Percentiles rank a stretch among this genome's conserved stretches.
Evolutionary conservation across 768 basidiomycete genomes (phyloP).

Genomic region (Basidioascus undulatus): DNA sequence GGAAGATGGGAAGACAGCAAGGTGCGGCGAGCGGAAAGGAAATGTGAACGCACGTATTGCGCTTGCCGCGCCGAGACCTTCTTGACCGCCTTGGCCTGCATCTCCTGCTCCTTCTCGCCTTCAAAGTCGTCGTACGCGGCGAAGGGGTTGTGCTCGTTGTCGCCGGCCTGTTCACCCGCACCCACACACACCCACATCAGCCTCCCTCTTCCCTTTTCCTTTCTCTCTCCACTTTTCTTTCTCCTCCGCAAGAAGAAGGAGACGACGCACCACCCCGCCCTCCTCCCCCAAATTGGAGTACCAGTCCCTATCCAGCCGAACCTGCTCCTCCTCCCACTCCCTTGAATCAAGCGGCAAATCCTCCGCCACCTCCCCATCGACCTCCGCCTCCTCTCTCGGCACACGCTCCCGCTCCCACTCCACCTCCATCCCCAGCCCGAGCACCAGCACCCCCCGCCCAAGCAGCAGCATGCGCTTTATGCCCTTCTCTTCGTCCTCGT

Average conservation of each 20-base stretch:
- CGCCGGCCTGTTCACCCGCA: conserved; percentile 24
- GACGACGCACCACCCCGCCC: conserved; percentile 34
- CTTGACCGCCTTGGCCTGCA: conserved; percentile 24
- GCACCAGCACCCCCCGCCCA: conserved; percentile 29
- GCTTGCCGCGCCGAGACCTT: conserved; percentile 84
- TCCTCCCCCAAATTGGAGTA: conserved; percentile 72
- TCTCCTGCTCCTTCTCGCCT: conserved; percentile 17
- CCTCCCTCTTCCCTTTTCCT: neutral
- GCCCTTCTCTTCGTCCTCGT: conserved; percentile 50
- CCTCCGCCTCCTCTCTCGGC: conserved; percentile 8
- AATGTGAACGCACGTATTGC: conserved; percentile 50
- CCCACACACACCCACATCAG: neutral
- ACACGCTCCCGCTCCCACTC: no score
- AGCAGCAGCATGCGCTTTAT: conserved; percentile 44
- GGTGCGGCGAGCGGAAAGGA: neutral
- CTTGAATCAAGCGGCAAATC: conserved; percentile 42
- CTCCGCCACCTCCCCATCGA: conserved; percentile 10
- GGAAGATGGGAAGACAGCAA: conserved; percentile 1
- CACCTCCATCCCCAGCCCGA: conserved; percentile 35
- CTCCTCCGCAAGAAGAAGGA: no score
- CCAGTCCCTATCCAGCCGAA: conserved; percentile 81
- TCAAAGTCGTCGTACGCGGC: conserved; percentile 71
- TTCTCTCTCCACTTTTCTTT: no score
- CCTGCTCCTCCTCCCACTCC: conserved; percentile 96
- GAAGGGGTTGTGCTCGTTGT: conserved; percentile 80